Conservation (phyloP, 1,284 basidiomycete genomes). For the Austroboletus novae-zelandiae region DNA sequence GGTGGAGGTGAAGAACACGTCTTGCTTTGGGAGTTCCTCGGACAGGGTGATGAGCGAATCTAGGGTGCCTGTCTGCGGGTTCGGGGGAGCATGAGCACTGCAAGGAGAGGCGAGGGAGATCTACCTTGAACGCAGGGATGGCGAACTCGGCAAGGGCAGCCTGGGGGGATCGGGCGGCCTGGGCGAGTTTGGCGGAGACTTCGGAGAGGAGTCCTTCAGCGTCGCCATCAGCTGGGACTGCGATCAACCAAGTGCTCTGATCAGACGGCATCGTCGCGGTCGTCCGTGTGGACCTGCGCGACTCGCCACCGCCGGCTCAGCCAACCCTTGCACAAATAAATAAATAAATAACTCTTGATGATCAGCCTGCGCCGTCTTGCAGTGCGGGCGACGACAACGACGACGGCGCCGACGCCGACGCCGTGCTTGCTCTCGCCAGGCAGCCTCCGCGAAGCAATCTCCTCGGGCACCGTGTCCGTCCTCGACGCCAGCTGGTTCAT, state of each 20-base stretch:
- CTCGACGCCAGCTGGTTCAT: conserved; percentile 88
- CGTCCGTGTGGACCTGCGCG: conserved; percentile 10
- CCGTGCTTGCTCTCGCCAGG: conserved; percentile 55
- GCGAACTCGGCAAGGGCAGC: conserved; percentile 54
- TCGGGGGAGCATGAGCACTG: conserved; percentile 13
- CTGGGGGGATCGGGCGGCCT: conserved; percentile 49
- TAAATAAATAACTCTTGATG: conserved; percentile 13
- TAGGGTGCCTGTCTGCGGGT: conserved; percentile 85
- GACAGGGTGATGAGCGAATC: conserved; percentile 88
- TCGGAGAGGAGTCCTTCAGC: conserved; percentile 68
- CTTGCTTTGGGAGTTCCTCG: conserved; percentile 91
- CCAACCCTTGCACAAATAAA: conserved; percentile 7
- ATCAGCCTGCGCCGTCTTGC: background rate
- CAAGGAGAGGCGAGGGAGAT: conserved; percentile 3
- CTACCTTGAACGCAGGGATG: conserved; percentile 79
- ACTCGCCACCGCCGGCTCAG: no score
- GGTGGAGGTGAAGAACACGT: conserved; percentile 82
- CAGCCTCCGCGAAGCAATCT: conserved; percentile 42
- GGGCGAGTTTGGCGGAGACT: conserved; percentile 52
- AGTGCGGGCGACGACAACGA: conserved; percentile 6
- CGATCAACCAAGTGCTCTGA: conserved; percentile 80
- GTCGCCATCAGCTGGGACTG: conserved; percentile 74
- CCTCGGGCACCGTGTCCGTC: conserved; percentile 42
- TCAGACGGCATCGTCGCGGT: conserved; percentile 69
- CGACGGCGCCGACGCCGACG: conserved; percentile 12